These are phyloP conservation scores for Fusarium phyllophilum DNA, from an alignment of 2,329 filamentous ascomycete genomes.

Conservation along the genomic window DNA sequence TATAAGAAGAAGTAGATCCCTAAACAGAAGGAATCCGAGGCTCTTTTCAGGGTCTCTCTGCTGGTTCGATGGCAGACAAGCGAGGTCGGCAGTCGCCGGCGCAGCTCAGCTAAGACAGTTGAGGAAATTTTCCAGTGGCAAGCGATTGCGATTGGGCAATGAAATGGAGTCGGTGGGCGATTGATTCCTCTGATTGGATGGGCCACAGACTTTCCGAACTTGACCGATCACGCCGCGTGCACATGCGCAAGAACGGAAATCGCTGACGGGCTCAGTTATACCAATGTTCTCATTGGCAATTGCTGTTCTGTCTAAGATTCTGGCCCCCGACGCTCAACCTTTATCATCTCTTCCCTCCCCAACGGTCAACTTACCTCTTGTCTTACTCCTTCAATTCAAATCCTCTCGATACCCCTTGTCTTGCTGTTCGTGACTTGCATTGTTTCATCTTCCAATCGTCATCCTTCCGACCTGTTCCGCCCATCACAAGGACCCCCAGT, in stretches of 20 bases:
- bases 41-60: not conserved
- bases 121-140: slow-evolving; percentile 21
- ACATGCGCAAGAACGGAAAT: slow-evolving; percentile 21
- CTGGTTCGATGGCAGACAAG: slow-evolving; percentile 15
- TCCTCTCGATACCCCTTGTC: slow-evolving; percentile 2
- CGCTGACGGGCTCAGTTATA: slow-evolving; percentile 36
- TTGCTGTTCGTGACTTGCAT: slow-evolving; percentile 11
- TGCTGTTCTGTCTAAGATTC: slow-evolving; percentile 5
- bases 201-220: slow-evolving; percentile 35
- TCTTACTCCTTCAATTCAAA: not conserved
- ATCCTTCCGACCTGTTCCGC: slow-evolving; percentile 36
- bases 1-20: not conserved
- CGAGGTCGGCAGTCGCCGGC: slow-evolving; percentile 25
- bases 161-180: not conserved
- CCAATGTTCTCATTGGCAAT: slow-evolving; percentile 41
- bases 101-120: slow-evolving; percentile 18
- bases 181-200: slow-evolving; percentile 7
- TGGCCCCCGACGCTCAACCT: slow-evolving; percentile 1
- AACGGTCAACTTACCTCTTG: not conserved
- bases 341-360: slow-evolving; percentile 11
- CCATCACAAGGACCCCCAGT: slow-evolving; percentile 26
- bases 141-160: slow-evolving; percentile 23
- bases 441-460: slow-evolving; percentile 5
- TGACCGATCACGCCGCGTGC: slow-evolving; percentile 37
- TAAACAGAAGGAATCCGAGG: slow-evolving; percentile 7